Evolutionary conservation across 305 asterid genomes (phyloP), one percentile per base, ranked within the genome.

Genomic region (Fraxinus sp.): DNA sequence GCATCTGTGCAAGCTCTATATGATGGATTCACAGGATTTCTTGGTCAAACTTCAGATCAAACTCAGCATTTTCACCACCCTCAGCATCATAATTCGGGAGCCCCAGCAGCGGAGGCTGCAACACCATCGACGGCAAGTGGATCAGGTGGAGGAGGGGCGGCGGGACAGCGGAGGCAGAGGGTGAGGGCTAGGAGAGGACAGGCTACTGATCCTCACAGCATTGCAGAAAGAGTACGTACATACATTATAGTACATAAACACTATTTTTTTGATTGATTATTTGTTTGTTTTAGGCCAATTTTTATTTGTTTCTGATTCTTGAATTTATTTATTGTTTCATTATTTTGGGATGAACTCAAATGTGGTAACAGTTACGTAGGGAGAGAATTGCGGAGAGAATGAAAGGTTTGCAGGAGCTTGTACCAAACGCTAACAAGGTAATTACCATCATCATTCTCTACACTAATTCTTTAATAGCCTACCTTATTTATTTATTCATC

Each of bases 141-240:
- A 28, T 86, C 95, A 10, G 88, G 89, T 24, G 91, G 90, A 4
- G 94, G 88, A 35, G 91, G 74, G 2, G 74, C 88, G 1, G 84
- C 87, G 52, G 91, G 86, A 39, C 95, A 90, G 91, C 97, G 96
- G 64, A 88, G 89, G 76, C 97, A 89, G 85, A 89, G 96, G 84
- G 94, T 91, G 73, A 88, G 98, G 88, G 98, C 98, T 30, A 91
- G 97, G 68, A 90, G 98, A 88, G 98, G 98, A 78, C 98, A 94
- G 89, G 98, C 98, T 3, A 94, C 98, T 57, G 98, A 95, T 84
- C 98, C 98, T 36, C 98, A 95, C 88, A 95, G 98, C 88, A 95
- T 95, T 37, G 98, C 98, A 73, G 98, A 95, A 86, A 87, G 98
- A 86, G 98, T 95, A 83, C 59, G 97, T 90, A 33, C 5, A 77